A percentile compares a stretch with the other conserved stretches of the same genome.
Conservation (phyloP, 2,329 filamentous ascomycete genomes). For the Xylariaceae sp. region DNA sequence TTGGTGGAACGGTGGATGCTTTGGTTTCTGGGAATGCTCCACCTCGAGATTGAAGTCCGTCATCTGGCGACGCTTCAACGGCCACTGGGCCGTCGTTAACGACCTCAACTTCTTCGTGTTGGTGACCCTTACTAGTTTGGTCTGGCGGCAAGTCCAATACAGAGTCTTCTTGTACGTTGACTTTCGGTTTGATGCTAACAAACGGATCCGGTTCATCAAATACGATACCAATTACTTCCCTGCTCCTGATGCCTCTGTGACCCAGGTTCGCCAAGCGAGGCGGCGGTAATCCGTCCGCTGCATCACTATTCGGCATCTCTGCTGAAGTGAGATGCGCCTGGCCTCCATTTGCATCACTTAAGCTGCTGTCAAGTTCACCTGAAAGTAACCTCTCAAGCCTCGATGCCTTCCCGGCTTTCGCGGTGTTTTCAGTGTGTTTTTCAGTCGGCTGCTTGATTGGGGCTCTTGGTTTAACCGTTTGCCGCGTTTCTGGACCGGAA, state of each 20-base stretch:
- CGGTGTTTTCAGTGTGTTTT: background rate
- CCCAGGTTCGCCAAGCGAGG: slow-evolving; percentile 29
- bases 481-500: background rate
- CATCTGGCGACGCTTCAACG: background rate
- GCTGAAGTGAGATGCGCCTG: background rate
- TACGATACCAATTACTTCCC: slow-evolving; percentile 30
- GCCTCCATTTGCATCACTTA: background rate
- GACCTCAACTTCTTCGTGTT: background rate
- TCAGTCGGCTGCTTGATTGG: background rate
- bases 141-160: background rate
- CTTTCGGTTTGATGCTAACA: background rate
- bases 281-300: slow-evolving; percentile 17
- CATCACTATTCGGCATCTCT: slow-evolving; percentile 5
- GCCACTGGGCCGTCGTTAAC: background rate
- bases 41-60: background rate
- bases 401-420: background rate
- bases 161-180: background rate
- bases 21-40: background rate
- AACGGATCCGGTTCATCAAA: slow-evolving; percentile 22
- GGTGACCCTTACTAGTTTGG: background rate
- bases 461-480: background rate
- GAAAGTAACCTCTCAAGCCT: slow-evolving; percentile 1
- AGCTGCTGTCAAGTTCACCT: background rate
- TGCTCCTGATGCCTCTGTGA: slow-evolving; percentile 30
- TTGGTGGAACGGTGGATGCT: background rate